phyloP scores from a whole-genome alignment of 306 rosid genomes.

The Bauhinia variegata region DNA sequence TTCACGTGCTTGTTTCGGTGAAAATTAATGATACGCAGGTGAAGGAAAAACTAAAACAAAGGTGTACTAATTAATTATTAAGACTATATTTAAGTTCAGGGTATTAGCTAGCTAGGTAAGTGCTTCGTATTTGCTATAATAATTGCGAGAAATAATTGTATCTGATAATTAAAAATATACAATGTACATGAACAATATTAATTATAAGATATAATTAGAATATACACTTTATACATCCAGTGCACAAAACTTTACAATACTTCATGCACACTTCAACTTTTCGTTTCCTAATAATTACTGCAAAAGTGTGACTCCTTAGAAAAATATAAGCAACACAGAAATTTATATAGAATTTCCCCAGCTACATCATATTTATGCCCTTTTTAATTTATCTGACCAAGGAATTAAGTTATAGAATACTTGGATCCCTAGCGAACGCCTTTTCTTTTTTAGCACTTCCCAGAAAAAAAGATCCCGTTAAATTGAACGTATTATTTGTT shows the following conservation, averaged over 20 bases:
- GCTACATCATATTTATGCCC: constrained; percentile 35
- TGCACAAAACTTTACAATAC: constrained; percentile 48
- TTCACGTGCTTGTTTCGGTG: too few relatives aligned
- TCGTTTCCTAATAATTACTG: constrained; percentile 47
- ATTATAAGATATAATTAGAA: constrained; percentile 32
- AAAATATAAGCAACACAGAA: constrained; percentile 22
- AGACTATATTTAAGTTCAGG: too few relatives aligned
- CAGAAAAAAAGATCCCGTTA: too few relatives aligned
- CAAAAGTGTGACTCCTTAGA: constrained; percentile 42
- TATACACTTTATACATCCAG: constrained; percentile 40
- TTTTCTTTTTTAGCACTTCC: too few relatives aligned
- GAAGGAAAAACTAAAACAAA: too few relatives aligned
- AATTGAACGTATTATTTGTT: too few relatives aligned
- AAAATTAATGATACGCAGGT: too few relatives aligned
- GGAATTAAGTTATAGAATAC: neutral
- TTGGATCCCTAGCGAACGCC: neutral
- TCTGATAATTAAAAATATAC: constrained; percentile 38
- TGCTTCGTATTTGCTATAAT: too few relatives aligned
- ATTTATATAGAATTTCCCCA: constrained; percentile 10
- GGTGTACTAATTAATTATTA: too few relatives aligned
- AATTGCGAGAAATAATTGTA: too few relatives aligned
- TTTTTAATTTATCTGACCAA: constrained; percentile 19
- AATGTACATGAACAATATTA: constrained; percentile 42
- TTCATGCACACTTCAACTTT: constrained; percentile 61
- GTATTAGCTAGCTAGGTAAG: too few relatives aligned